Conservation (phyloP, 768 basidiomycete species). For the Phanerochaete sordida region DNA sequence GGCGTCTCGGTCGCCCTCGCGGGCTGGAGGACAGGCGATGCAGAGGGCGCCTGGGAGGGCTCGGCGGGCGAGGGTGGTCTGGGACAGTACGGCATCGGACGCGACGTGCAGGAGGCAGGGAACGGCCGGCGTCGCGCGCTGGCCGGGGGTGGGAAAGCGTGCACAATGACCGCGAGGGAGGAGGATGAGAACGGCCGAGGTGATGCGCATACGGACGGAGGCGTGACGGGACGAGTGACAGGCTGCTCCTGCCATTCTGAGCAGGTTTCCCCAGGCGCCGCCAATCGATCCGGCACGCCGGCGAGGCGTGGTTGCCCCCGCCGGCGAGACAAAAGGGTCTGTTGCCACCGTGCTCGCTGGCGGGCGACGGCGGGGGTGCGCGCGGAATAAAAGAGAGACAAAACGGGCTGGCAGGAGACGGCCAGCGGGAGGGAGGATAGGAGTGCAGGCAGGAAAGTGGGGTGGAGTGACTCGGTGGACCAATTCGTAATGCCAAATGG, state of each 20-base stretch:
- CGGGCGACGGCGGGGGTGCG: too few relatives aligned
- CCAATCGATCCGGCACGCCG: slow-evolving; percentile 15
- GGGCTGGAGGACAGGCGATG: too few relatives aligned
- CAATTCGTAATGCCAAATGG: slow-evolving; percentile 4
- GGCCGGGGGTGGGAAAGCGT: neutral
- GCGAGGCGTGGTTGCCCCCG: slow-evolving; percentile 2
- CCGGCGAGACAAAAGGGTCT: neutral
- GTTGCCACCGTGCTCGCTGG: neutral
- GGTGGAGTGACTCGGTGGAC: slow-evolving; percentile 1
- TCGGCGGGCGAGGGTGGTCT: too few relatives aligned
- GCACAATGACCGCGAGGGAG: neutral
- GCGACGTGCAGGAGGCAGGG: neutral
- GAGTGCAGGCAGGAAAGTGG: neutral
- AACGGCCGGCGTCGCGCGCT: neutral
- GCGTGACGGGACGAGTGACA: neutral
- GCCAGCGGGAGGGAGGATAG: neutral
- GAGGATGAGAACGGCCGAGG: neutral
- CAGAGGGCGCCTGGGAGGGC: neutral
- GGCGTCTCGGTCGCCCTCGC: neutral
- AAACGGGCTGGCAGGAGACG: neutral
- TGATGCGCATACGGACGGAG: neutral
- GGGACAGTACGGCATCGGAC: neutral
- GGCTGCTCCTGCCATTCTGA: neutral
- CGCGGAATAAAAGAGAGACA: neutral
- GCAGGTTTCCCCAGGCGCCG: slow-evolving; percentile 9